phyloP scores from a whole-genome alignment of 116 monocot species.

The Trichopus zeylanicus region DNA sequence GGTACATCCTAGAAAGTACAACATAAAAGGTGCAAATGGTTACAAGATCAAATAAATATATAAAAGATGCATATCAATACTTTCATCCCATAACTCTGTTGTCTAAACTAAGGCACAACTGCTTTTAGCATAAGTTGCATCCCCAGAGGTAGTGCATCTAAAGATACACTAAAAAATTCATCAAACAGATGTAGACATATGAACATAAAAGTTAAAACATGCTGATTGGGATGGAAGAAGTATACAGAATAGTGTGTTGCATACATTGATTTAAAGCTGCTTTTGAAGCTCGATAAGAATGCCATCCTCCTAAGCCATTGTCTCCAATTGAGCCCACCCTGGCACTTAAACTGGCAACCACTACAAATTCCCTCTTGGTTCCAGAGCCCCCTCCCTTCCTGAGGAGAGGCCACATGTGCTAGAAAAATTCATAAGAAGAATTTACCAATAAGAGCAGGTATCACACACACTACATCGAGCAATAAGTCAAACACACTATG shows the following conservation, averaged over 20 bases:
- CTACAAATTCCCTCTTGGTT: constrained; percentile 47
- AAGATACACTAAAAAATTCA: too few relatives aligned
- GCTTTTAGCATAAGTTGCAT: too few relatives aligned
- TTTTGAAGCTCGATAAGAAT: constrained; percentile 93
- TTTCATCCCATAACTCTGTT: too few relatives aligned
- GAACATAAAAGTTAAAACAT: not conserved
- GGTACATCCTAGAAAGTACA: too few relatives aligned
- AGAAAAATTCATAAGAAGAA: constrained; percentile 4
- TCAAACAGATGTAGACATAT: not conserved
- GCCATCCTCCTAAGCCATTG: constrained; percentile 89
- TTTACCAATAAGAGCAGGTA: not conserved
- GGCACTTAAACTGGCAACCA: constrained; percentile 91
- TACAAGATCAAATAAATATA: too few relatives aligned
- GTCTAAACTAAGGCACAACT: too few relatives aligned
- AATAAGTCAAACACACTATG: not conserved
- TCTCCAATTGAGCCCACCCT: constrained; percentile 91
- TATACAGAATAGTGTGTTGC: not conserved
- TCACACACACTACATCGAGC: not conserved
- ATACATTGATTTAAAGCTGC: constrained; percentile 86
- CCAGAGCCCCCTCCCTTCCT: constrained; percentile 64
- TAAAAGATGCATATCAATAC: too few relatives aligned
- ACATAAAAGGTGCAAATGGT: too few relatives aligned
- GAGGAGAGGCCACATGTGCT: constrained; percentile 95
- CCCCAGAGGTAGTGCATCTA: too few relatives aligned
- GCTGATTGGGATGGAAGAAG: not conserved